A percentile compares a stretch with the other conserved stretches of the same genome.
Evolutionary conservation across 352 stramenopile species (phyloP).

Genomic region (Pythium brachiatum): DNA sequence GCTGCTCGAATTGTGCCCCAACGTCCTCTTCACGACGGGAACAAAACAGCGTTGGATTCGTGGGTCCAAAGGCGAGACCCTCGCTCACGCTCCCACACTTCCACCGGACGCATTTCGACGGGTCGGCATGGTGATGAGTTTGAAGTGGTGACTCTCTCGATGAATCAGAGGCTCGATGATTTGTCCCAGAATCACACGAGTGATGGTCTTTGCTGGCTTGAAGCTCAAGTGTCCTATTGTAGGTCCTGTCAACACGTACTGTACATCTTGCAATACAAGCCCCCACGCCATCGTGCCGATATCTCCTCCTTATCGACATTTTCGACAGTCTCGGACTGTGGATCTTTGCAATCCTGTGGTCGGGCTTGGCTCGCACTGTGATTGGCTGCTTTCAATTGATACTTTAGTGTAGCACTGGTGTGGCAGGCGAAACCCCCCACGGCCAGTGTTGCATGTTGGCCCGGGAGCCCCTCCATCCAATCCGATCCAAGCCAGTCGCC

Average conservation of each 20-base stretch:
- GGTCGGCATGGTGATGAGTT: too few species aligned
- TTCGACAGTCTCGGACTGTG: conserved; percentile 8
- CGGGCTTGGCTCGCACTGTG: neutral
- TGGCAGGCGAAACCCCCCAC: conserved; percentile 7
- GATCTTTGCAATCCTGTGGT: conserved; percentile 1
- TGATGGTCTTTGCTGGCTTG: conserved; percentile 9
- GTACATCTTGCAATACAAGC: neutral
- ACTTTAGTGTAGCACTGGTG: conserved; percentile 19
- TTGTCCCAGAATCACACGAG: neutral
- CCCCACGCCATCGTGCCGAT: neutral
- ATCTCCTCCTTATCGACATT: conserved; percentile 7
- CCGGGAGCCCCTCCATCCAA: conserved; percentile 2
- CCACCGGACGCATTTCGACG: too few species aligned
- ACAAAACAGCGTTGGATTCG: neutral
- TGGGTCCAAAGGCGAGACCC: neutral
- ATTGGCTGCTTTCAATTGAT: conserved; percentile 13
- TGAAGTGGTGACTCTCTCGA: neutral
- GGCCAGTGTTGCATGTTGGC: conserved; percentile 1
- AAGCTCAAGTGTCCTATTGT: neutral
- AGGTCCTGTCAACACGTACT: neutral
- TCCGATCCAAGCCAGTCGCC: conserved; percentile 1
- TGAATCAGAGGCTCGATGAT: too few species aligned
- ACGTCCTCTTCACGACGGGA: too few species aligned
- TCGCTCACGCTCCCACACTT: neutral
- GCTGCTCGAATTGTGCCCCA: too few species aligned